phyloP scores from a whole-genome alignment of 345 rosid species.

The Litchi chinensis region DNA sequence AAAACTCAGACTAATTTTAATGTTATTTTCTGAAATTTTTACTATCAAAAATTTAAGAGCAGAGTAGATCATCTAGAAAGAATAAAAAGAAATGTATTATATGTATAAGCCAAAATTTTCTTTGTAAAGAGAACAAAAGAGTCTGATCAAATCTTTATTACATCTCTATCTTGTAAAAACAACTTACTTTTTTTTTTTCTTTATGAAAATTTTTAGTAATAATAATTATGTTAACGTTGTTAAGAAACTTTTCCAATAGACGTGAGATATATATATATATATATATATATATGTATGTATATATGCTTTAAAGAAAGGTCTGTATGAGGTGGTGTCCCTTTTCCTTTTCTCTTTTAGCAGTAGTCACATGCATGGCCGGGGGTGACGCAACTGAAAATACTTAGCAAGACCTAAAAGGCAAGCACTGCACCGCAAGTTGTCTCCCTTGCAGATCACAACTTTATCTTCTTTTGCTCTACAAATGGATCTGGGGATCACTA shows the following conservation, averaged over 20 bases:
- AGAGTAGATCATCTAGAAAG: neutral
- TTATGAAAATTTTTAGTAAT: too few relatives aligned
- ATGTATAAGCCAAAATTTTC: too few relatives aligned
- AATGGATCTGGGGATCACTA: neutral
- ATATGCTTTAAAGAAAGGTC: constrained; percentile 12
- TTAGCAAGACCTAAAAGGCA: neutral
- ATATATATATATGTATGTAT: neutral
- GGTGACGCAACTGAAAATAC: constrained; percentile 25
- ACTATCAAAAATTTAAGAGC: too few relatives aligned
- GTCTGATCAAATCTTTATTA: neutral
- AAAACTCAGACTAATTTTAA: too few relatives aligned
- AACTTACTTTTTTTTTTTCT: too few relatives aligned
- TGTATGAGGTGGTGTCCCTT: neutral
- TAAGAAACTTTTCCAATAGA: neutral
- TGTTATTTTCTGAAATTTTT: too few relatives aligned
- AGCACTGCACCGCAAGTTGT: constrained; percentile 6
- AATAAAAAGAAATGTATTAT: neutral
- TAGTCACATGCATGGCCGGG: constrained; percentile 34
- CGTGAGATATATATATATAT: neutral
- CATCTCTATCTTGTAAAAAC: neutral
- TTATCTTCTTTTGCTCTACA: neutral
- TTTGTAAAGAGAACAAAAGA: neutral
- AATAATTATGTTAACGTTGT: neutral
- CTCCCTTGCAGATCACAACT: neutral
- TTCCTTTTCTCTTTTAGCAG: constrained; percentile 23